Base-by-base conservation (phyloP, 306 rosid genomes). In the Quercus mongolica region DNA sequence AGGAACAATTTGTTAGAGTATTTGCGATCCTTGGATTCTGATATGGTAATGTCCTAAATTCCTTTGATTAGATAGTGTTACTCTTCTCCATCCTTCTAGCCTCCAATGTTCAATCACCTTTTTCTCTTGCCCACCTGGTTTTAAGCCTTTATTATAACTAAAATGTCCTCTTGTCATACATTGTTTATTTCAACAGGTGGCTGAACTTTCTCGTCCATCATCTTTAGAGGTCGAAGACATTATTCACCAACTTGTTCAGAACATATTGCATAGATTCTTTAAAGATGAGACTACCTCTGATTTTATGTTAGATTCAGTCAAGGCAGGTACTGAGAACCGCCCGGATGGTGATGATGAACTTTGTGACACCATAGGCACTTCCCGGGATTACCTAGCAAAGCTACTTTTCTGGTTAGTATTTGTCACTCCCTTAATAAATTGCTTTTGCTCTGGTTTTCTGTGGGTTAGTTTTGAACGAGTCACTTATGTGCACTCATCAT, bases 301-400 rank as follows among this genome's bases (percentile, higher is more conserved):
- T 76, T 85, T 84, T 38, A 58, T 74, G 65, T 86, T 82, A 80
- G 83, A 83, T 67, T 77, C 91, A 23, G 80, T 63, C 58, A 70
- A 44, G 83, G 85, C 44, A 57, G 88, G 81, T 79, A 52, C 74
- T 62, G 87, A 88, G 78, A 77, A 78, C 81, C 82, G 28, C 71
- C 38, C 78, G 3, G 81, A 81, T 73, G 83, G 79, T 35, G 81
- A 74, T 65, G 84, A 87, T 44, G 93, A 88, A 80, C 67, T 82
- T 71, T 80, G 85, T 83, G 84, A 87, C 56, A 76, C 84, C 30
- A 69, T 88, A 62, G 91, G 80, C 81, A 86, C 94, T 78, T 90
- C 97, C 17, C 96, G 99, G 1, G 99, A 96, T 85, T 90, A 93
- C 88, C 94, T 96, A 56, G 99, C 99, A 13, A 96, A 91, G 88